Evolutionary conservation across 768 basidiomycete genomes (phyloP), one percentile per base, ranked within the genome.

Genomic region (Suillus hirtellus): DNA sequence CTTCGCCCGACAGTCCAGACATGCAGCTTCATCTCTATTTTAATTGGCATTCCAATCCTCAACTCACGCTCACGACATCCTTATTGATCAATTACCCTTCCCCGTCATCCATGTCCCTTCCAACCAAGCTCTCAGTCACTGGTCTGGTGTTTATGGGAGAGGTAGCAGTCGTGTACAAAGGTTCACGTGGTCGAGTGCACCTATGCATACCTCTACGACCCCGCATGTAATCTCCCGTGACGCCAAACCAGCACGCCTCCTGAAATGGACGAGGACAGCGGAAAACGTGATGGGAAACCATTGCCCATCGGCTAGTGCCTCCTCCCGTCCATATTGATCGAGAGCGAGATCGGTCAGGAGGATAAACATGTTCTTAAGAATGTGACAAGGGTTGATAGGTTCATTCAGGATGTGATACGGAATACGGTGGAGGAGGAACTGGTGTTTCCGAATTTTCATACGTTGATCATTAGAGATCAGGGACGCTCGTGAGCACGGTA

Each of bases 31-130:
- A 98, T 72, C 80, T 99, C 0, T 87, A 89, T 69, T 78, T 98
- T 50, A 82, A 85, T 38, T 96, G 96, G 88, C 85, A 89, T 59
- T 93, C 96, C 11, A 89, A 97, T 74, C 81, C 99, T 10, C 89
- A 91, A 15, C 81, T 99, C 68, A 92, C 92, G 9, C 82, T 99
- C 61, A 88, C 92, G 37, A 99, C 97, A 0, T 96, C 94, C 10
- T 83, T 99, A 34, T 85, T 95, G 65, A 95, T 99, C 76, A 97
- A 99, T 77, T 98, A 99, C 74, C 97, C 97, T 6, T 95, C 95
- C 0, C 89, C 90, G 0, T 86, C 90, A 73, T 99, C 99, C 82
- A 98, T 99, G 96, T 89, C 93, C 15, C 84, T 99, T 31, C 97
- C 97, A 7, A 92, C 99, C 75, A 90, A 92, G 70, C 87, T 99